Percentiles rank a stretch among this genome's conserved stretches.
Conservation (phyloP, 2,329 filamentous ascomycete genomes). For the Dothideomycetes sp. region DNA sequence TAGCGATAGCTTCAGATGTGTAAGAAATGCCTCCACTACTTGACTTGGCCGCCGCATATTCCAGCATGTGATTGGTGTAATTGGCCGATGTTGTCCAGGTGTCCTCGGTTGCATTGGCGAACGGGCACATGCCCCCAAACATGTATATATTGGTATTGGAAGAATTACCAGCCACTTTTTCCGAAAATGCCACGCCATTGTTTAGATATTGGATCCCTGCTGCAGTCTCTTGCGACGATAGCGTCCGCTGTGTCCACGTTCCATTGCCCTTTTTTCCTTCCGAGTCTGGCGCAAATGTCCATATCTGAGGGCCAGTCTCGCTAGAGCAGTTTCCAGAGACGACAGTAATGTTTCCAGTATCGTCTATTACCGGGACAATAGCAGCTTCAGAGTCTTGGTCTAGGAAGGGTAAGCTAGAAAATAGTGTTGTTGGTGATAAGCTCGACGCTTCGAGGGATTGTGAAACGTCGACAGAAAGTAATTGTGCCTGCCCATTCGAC, state of each 20-base stretch:
- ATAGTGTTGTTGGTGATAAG: conserved; percentile 36
- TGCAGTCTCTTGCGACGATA: conserved; percentile 17
- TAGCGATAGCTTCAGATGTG: conserved; percentile 30
- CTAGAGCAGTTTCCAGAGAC: conserved; percentile 62
- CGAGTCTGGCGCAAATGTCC: conserved; percentile 50
- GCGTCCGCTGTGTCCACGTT: conserved; percentile 41
- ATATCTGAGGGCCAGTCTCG: conserved; percentile 46
- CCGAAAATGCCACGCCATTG: conserved; percentile 57
- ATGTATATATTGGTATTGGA: conserved; percentile 53
- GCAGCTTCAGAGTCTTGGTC: conserved; percentile 38
- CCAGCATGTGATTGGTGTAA: conserved; percentile 73
- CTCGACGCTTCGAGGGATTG: conserved; percentile 39
- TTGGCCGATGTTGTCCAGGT: conserved; percentile 58
- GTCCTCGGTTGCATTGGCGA: conserved; percentile 26
- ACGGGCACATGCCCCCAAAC: conserved; percentile 86
- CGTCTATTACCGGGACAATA: conserved; percentile 58
- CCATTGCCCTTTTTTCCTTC: conserved; percentile 36
- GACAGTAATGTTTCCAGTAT: conserved; percentile 59
- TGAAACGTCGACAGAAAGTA: conserved; percentile 58
- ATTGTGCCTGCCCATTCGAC: conserved; percentile 36
- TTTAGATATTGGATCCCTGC: conserved; percentile 47
- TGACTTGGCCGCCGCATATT: conserved; percentile 28
- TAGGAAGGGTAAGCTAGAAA: conserved; percentile 53
- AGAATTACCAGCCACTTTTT: conserved; percentile 41
- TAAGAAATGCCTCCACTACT: conserved; percentile 1